Base-by-base conservation (phyloP, 164 flowering plant species). In the Protea cynaroides region DNA sequence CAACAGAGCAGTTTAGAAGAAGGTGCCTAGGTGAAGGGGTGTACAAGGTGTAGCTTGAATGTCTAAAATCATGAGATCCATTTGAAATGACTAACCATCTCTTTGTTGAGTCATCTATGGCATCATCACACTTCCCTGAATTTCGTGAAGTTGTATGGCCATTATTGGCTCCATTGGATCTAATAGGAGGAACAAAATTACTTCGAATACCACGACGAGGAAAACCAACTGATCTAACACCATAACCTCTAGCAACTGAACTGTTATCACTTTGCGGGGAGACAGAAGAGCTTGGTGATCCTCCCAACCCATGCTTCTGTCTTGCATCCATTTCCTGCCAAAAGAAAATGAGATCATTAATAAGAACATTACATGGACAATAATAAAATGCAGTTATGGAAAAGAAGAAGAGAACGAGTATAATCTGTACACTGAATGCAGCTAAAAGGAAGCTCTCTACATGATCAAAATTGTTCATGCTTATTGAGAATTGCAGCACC, bases 161-260 rank as follows among this genome's bases (percentile, higher is more conserved):
- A 4, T 61, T 61, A 69, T 75, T 83, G 59, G 82, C 75, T 40
- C 88, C 96, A 80, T 76, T 90, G 38, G 92, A 85, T 77, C 80
- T 84, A 40, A 92, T 82, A 47, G 98, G 99, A 56, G 99, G 98
- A 50, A 95, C 78, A 79, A 95, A 95, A 79, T 79, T 88, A 69
- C 97, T 90, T 65, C 96, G 96, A 52, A 80, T 58, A 18, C 96
- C 91, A 78, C 99, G 97, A 56, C 99, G 86, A 59, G 84, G 65
- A 71, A 64, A 66, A 23, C 88, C 86, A 81, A 83, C 80, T 11
- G 90, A 74, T 76, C 77, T 86, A 67, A 63, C 70, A 17, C 90
- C 89, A 78, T 76, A 86, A 36, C 82, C 79, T 71, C 81, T 84
- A 67, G 58, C 58, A 14, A 61, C 51, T 6, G 72, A 63, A 76